Base-by-base conservation (phyloP, 2,329 filamentous ascomycete species). In the Stemphylium beticola region DNA sequence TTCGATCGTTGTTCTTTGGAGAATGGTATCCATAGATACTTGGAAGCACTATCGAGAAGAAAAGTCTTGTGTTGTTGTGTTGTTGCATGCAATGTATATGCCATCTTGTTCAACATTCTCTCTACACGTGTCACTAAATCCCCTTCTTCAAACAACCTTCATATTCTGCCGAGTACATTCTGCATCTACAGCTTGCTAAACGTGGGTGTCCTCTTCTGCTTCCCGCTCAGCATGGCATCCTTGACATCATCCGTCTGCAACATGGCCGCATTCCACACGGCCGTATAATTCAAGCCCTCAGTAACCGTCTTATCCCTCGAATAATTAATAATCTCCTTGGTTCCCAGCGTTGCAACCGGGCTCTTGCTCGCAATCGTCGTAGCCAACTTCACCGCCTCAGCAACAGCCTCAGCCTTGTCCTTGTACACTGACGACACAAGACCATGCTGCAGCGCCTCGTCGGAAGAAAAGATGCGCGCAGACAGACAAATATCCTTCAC, bases 311-410 rank as follows among this genome's bases (percentile, higher is more conserved):
- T 86, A 74, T 96, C 93, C 66, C 91, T 83, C 31, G 88, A 89
- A 70, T 88, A 91, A 75, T 95, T 92, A 70, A 96, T 72, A 58
- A 96, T 77, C 77, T 95, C 90, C 80, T 96, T 96, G 8, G 92
- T 96, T 5, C 90, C 88, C 78, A 92, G 86, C 60, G 93, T 90
- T 1, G 92, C 92, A 18, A 98, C 87, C 0, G 93, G 93, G 69
- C 90, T 95, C 83, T 97, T 97, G 15, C 74, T 79, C 24, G 90
- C 89, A 54, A 97, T 84, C 67, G 86, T 66, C 10, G 69, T 76
- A 0, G 88, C 91, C 67, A 90, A 69, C 58, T 85, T 80, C 56
- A 93, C 42, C 0, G 83, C 92, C 33, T 83, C 83, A 36, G 78
- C 77, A 20, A 96, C 72, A 2, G 88, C 84, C 38, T 81, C 83